These are phyloP conservation scores for Diaporthe humulicola DNA, from an alignment of 2,329 filamentous ascomycete species.

Conservation along the genomic window DNA sequence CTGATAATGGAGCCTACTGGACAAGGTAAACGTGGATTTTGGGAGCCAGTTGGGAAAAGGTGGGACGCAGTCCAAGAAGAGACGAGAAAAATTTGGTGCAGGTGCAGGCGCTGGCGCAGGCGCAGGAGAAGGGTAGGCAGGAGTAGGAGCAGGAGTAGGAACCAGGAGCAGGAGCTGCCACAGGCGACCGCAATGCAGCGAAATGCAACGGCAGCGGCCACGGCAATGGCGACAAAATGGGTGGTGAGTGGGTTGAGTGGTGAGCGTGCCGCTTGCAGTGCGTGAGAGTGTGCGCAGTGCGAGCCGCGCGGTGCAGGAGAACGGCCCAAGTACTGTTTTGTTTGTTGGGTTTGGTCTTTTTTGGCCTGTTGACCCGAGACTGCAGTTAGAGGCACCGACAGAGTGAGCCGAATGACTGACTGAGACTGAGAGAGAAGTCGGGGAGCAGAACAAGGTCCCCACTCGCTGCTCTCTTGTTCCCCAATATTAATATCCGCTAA, in stretches of 20 bases:
- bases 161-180: neutral
- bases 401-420: conserved; percentile 23
- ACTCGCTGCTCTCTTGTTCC: conserved; percentile 26
- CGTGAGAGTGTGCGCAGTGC: neutral
- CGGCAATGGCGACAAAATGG: neutral
- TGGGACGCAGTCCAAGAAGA: conserved; percentile 34
- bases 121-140: neutral
- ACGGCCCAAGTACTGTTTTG: conserved; percentile 21
- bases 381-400: conserved; percentile 18
- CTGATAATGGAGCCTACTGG: conserved; percentile 38
- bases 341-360: neutral
- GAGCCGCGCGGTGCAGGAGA: neutral
- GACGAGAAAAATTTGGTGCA: conserved; percentile 32
- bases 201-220: neutral
- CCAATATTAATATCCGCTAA: conserved; percentile 35
- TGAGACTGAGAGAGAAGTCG: conserved; percentile 31
- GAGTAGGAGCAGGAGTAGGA: neutral
- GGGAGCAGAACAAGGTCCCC: conserved; percentile 23
- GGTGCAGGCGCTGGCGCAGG: neutral
- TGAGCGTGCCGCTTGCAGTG: conserved; percentile 17
- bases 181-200: neutral
- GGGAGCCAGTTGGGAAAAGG: conserved; percentile 30
- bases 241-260: neutral
- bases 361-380: conserved; percentile 5
- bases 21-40: conserved; percentile 34